Percentiles rank a stretch among this genome's conserved stretches.
Conservation (phyloP, 805 yeast species). For the Candida ascalaphidarum region DNA sequence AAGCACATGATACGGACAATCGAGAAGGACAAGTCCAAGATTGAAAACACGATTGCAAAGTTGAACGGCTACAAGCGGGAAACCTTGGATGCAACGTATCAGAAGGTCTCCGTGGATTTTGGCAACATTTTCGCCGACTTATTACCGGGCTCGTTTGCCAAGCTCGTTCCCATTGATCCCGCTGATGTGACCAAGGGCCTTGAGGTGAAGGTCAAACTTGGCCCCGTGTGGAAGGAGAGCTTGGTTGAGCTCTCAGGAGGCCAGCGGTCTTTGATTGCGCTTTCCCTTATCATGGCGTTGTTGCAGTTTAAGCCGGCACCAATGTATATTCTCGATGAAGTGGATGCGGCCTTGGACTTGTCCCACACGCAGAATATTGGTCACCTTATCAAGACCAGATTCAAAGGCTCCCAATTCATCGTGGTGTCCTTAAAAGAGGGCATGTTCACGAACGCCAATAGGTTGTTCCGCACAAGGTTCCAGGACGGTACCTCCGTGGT, state of each 20-base stretch:
- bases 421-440: slow-evolving; percentile 97
- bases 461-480: slow-evolving; percentile 87
- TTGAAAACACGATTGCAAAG: slow-evolving; percentile 77
- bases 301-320: slow-evolving; percentile 97
- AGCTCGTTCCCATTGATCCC: slow-evolving; percentile 74
- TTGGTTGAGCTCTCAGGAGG: slow-evolving; percentile 95
- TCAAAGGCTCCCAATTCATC: slow-evolving; percentile 92
- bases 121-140: slow-evolving; percentile 85
- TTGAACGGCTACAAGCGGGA: slow-evolving; percentile 79
- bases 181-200: slow-evolving; percentile 83
- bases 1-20: slow-evolving; percentile 78
- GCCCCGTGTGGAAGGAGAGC: slow-evolving; percentile 93
- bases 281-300: slow-evolving; percentile 85
- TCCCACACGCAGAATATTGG: slow-evolving; percentile 98
- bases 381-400: slow-evolving; percentile 87
- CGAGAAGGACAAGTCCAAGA: slow-evolving; percentile 81
- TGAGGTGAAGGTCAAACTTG: slow-evolving; percentile 83
- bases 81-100: slow-evolving; percentile 77
- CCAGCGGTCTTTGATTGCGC: slow-evolving; percentile 88
- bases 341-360: slow-evolving; percentile 95
- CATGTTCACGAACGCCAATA: slow-evolving; percentile 94
- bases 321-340: slow-evolving; percentile 95
- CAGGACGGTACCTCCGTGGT: slow-evolving; percentile 97
- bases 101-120: slow-evolving; percentile 79
- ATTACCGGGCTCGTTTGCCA: slow-evolving; percentile 84